Evolutionary conservation across 2,329 filamentous ascomycete genomes (phyloP), one percentile per base, ranked within the genome.

Genomic region (Cercospora berteroae): DNA sequence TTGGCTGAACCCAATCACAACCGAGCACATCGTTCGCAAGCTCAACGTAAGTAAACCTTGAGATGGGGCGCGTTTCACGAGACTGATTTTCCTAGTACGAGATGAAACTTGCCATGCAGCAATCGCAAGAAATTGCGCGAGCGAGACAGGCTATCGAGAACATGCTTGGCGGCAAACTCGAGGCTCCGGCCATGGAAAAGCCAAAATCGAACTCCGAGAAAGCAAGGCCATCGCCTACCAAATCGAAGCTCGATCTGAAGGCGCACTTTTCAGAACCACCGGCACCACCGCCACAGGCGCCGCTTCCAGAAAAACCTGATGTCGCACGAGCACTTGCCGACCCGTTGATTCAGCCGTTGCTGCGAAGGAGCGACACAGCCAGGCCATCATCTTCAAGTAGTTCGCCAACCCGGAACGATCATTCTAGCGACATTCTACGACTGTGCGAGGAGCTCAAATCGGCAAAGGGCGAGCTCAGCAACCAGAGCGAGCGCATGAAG

Each of bases 1-100:
- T 74, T 96, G 93, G 88, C 83, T 96, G 65, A 92, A 92, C 6
- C 93, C 94, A 0, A 89, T 97, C 70, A 96, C 93, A 6, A 95
- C 96, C 52, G 95, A 99, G 77, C 92, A 96, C 74, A 94, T 99
- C 65, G 90, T 97, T 44, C 97, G 97, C 77, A 89, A 89, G 76
- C 83, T 95, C 62, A 90, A 91, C 77, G 91, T 94, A 83, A 83
- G 89, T 86, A 67, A 13, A 3, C 9, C 18, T 10, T 58, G 10
- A 36, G 23, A 50, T 50, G 48, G 31, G n/a, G 12, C 12, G 25
- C 33, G 20, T 48, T 39, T 52, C 60, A 59, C 55, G 16, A 58
- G 69, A 71, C 74, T 76, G 76, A 76, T 69, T 50, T 44, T 59
- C 31, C 8, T 71, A 97, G 93, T 87, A 88, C 75, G 95, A 99